Percentiles rank a stretch among this genome's conserved stretches.
Evolutionary conservation across 2,329 filamentous ascomycete species (phyloP).

Genomic region (Monosporascus sp.): DNA sequence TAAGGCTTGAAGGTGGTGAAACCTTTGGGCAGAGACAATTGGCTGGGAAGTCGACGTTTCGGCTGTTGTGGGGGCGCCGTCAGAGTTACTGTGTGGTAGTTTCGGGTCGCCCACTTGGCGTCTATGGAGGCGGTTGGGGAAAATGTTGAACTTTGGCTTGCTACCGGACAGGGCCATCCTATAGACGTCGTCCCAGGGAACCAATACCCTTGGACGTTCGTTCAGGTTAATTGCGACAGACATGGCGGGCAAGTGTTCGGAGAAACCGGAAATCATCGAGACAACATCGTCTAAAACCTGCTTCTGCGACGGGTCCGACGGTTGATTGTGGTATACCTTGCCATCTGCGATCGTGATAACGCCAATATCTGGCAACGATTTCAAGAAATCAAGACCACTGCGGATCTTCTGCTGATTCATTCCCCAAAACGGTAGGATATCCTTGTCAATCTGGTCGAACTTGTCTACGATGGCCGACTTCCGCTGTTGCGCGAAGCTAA

Average conservation of each 20-base stretch:
- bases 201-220: constrained; percentile 67
- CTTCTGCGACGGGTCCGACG: constrained; percentile 26
- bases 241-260: constrained; percentile 73
- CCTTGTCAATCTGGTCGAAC: constrained; percentile 72
- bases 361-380: constrained; percentile 38
- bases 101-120: constrained; percentile 7
- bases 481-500: constrained; percentile 64
- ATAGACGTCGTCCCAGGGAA: constrained; percentile 60
- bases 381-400: constrained; percentile 43
- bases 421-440: constrained; percentile 73
- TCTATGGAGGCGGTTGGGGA: constrained; percentile 42
- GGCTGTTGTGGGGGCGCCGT: background rate
- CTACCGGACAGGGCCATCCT: constrained; percentile 24
- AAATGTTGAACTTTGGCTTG: constrained; percentile 37
- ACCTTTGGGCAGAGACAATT: constrained; percentile 19
- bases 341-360: constrained; percentile 60
- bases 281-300: constrained; percentile 41
- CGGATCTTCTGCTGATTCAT: constrained; percentile 64
- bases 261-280: constrained; percentile 67
- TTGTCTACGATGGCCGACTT: constrained; percentile 71
- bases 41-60: constrained; percentile 4
- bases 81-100: background rate
- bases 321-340: constrained; percentile 41
- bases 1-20: constrained; percentile 30
- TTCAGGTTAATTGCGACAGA: constrained; percentile 77